Percentiles rank a stretch among this genome's conserved stretches.
These are phyloP conservation scores for Athelia sp. DNA, from an alignment of 1,284 basidiomycete species.

Conservation along the genomic window DNA sequence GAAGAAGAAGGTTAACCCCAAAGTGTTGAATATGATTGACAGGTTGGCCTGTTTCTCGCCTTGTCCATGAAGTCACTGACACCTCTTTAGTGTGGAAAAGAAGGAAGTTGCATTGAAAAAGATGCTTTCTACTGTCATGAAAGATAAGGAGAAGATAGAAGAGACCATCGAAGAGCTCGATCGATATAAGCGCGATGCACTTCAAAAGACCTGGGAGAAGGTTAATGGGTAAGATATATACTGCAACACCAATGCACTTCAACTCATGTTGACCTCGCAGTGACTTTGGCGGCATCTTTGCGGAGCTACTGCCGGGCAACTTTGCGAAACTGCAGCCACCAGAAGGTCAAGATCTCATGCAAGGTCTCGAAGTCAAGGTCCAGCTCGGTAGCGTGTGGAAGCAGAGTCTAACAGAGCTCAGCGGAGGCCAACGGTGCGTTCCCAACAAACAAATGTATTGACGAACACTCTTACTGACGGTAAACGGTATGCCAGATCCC, in stretches of 20 bases:
- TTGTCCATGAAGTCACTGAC: conserved; percentile 2
- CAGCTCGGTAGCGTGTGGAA: conserved; percentile 96
- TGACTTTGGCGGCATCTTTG: conserved; percentile 97
- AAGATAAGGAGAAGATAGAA: conserved; percentile 96
- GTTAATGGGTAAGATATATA: conserved; percentile 71
- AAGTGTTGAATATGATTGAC: conserved; percentile 96
- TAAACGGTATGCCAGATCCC: conserved; percentile 53
- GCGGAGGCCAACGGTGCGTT: conserved; percentile 89
- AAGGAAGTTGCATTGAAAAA: conserved; percentile 84
- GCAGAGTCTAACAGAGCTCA: conserved; percentile 92
- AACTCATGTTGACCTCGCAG: conserved; percentile 31
- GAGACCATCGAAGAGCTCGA: conserved; percentile 93
- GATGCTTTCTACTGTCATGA: conserved; percentile 86
- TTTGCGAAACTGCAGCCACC: conserved; percentile 94
- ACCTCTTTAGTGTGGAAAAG: conserved; percentile 79
- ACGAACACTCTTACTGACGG: neutral
- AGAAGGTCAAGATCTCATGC: conserved; percentile 88
- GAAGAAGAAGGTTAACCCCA: conserved; percentile 95
- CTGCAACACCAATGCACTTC: conserved; percentile 6
- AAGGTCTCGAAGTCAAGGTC: conserved; percentile 97
- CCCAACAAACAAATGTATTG: conserved; percentile 1
- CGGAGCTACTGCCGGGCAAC: conserved; percentile 93
- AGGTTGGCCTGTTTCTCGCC: conserved; percentile 47
- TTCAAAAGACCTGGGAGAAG: conserved; percentile 94
- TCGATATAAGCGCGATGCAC: conserved; percentile 89